Percentiles rank a stretch among this genome's conserved stretches.
Conservation (phyloP, 2,329 filamentous ascomycete genomes). For the Neocatenulostroma microsporum region DNA sequence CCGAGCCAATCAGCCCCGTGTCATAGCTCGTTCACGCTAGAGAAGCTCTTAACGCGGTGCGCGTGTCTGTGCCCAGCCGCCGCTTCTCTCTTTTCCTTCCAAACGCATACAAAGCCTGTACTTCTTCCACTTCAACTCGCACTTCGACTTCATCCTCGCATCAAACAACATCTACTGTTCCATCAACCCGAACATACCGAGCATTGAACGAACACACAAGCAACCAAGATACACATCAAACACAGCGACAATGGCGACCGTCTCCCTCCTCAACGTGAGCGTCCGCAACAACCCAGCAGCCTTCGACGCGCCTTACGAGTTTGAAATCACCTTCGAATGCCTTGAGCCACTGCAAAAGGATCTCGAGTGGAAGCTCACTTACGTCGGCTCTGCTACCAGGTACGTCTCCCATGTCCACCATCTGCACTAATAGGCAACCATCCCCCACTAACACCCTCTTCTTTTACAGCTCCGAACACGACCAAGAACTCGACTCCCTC, state of each 20-base stretch:
- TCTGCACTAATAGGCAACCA: no score
- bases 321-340: constrained; percentile 98
- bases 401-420: no score
- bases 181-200: constrained; percentile 1
- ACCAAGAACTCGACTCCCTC: constrained; percentile 95
- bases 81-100: no score
- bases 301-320: constrained; percentile 88
- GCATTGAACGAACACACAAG: no score
- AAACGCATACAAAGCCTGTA: no score
- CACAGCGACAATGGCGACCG: constrained; percentile 68
- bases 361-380: constrained; percentile 98
- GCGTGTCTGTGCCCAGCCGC: no score
- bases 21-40: no score
- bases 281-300: constrained; percentile 90
- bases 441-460: not conserved
- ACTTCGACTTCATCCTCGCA: constrained; percentile 1
- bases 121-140: not conserved
- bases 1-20: no score
- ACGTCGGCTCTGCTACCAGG: constrained; percentile 96
- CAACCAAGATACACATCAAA: not conserved
- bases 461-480: constrained; percentile 73
- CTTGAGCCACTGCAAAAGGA: constrained; percentile 93
- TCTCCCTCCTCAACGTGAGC: constrained; percentile 90
- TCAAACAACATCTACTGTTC: not conserved
- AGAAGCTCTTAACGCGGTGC: no score